Evolutionary conservation across 1,284 basidiomycete genomes (phyloP).

Genomic region (Omphalotus olearius): DNA sequence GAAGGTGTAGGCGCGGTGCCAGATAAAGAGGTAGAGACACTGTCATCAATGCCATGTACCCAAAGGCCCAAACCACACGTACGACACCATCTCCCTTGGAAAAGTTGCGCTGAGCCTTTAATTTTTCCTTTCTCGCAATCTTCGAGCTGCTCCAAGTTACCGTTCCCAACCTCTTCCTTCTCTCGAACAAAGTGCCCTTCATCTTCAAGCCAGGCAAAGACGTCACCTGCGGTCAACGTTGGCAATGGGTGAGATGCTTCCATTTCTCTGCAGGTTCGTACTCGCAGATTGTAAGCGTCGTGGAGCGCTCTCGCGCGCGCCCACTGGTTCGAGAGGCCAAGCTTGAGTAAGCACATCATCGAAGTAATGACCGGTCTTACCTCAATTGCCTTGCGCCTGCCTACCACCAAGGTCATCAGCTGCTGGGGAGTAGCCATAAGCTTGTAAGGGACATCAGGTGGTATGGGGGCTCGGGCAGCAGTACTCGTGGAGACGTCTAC

Average conservation of each 20-base stretch:
- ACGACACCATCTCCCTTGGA: constrained; percentile 13
- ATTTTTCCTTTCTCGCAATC: constrained; percentile 2
- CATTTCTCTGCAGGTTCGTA: constrained; percentile 14
- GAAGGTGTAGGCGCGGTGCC: no score
- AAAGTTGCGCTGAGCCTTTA: constrained; percentile 3
- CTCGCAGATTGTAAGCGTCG: constrained; percentile 38
- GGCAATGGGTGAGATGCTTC: constrained; percentile 18
- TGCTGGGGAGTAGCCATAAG: constrained; percentile 43
- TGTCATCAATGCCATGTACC: not conserved
- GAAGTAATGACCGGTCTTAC: constrained; percentile 32
- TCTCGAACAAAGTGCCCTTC: constrained; percentile 42
- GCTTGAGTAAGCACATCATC: constrained; percentile 1
- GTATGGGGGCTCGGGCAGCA: not conserved
- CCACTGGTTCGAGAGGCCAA: constrained; percentile 40
- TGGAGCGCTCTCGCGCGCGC: constrained; percentile 51
- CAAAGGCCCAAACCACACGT: constrained; percentile 14
- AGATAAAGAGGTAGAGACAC: no score
- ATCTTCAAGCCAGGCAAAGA: constrained; percentile 56
- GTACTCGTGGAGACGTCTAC: not conserved
- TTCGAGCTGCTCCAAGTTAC: constrained; percentile 16
- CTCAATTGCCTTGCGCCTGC: constrained; percentile 68
- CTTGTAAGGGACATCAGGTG: constrained; percentile 44
- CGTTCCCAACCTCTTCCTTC: not conserved
- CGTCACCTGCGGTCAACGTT: constrained; percentile 46
- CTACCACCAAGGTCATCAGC: constrained; percentile 43